Conservation (phyloP, 1,284 basidiomycete species). For the Moesziomyces globuligerus region DNA sequence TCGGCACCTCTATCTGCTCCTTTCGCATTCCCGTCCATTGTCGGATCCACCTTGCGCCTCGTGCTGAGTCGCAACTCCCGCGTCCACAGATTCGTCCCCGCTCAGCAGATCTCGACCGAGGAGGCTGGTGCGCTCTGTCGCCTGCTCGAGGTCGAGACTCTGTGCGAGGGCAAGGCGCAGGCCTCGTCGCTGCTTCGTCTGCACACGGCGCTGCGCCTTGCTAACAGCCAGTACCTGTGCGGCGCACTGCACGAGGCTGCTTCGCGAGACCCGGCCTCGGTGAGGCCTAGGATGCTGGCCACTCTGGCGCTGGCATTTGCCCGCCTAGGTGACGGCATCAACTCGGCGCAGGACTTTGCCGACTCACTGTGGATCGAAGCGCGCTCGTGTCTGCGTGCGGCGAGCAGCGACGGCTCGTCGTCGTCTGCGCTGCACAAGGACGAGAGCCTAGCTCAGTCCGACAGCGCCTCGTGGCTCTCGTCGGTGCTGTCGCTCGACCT, state of each 20-base stretch:
- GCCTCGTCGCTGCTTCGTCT: constrained; percentile 43
- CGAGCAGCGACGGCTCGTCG: constrained; percentile 1
- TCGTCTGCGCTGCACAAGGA: constrained; percentile 21
- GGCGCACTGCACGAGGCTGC: background rate
- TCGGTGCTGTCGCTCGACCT: constrained; percentile 49
- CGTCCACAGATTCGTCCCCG: constrained; percentile 12
- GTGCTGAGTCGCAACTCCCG: constrained; percentile 12
- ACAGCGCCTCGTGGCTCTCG: constrained; percentile 49
- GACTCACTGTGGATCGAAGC: constrained; percentile 44
- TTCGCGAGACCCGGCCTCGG: constrained; percentile 18
- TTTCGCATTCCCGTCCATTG: constrained; percentile 15
- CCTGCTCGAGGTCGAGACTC: constrained; percentile 54
- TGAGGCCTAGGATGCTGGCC: constrained; percentile 25
- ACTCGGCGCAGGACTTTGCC: constrained; percentile 31
- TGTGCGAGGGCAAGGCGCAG: constrained; percentile 40
- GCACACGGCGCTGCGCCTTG: constrained; percentile 46
- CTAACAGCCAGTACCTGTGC: constrained; percentile 33
- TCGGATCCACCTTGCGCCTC: constrained; percentile 15
- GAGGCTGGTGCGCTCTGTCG: constrained; percentile 38
- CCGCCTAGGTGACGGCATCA: constrained; percentile 41
- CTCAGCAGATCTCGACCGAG: constrained; percentile 8
- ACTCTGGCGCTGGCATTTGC: constrained; percentile 51
- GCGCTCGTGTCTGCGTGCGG: constrained; percentile 15
- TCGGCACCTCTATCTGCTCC: constrained; percentile 19
- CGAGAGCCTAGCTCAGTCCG: constrained; percentile 8